phyloP scores from a whole-genome alignment of 352 stramenopile genomes.

The Thraustotheca clavata region DNA sequence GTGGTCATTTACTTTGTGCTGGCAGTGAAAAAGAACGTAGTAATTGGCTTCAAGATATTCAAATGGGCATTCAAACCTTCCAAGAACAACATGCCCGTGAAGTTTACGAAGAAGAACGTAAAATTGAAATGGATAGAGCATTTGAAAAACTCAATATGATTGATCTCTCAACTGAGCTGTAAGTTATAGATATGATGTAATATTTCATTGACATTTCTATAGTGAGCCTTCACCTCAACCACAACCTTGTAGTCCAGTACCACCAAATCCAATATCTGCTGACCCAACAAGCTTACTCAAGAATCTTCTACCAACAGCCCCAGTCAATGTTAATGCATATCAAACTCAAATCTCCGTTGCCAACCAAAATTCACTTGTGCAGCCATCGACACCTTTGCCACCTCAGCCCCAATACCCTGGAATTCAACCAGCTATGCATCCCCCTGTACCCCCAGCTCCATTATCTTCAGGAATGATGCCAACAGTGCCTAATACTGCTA shows the following conservation, averaged over 20 bases:
- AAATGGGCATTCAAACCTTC: slow-evolving; percentile 49
- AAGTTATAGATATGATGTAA: not conserved
- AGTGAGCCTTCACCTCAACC: not conserved
- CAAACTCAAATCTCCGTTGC: too few species aligned
- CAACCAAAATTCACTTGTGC: too few species aligned
- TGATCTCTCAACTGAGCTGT: slow-evolving; percentile 15
- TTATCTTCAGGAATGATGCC: too few species aligned
- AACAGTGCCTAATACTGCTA: too few species aligned
- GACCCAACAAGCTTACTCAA: not conserved
- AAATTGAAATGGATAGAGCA: slow-evolving; percentile 38
- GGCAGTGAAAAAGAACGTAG: slow-evolving; percentile 56
- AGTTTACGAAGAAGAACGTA: slow-evolving; percentile 46
- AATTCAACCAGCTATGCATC: too few species aligned
- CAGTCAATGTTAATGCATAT: not conserved
- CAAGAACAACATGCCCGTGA: slow-evolving; percentile 31
- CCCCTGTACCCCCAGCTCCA: too few species aligned
- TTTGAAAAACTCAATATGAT: slow-evolving; percentile 78
- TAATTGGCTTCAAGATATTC: slow-evolving; percentile 72
- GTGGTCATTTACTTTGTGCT: slow-evolving; percentile 47
- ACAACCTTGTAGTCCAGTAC: not conserved
- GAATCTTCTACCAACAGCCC: not conserved
- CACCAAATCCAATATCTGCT: not conserved
- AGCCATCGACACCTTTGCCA: too few species aligned
- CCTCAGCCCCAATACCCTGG: too few species aligned
- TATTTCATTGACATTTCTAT: not conserved